Percentiles rank a stretch among this genome's conserved stretches.
phyloP scores from a whole-genome alignment of 2,329 filamentous ascomycete genomes.

The Neonectria neomacrospora region DNA sequence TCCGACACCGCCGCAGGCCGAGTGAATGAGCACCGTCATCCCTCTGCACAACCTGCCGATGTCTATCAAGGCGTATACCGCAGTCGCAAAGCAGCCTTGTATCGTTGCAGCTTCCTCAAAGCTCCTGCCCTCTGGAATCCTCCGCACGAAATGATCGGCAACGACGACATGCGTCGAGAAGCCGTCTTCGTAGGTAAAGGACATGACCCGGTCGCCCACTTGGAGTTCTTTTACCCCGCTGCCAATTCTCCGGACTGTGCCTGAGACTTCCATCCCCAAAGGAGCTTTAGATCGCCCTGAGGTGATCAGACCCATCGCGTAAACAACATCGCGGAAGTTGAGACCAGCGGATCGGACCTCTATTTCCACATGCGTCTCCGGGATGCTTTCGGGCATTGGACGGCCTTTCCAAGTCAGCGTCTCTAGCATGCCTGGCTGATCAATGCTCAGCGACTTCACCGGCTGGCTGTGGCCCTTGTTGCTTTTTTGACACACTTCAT shows the following conservation, averaged over 20 bases:
- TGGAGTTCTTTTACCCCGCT: slow-evolving; percentile 1
- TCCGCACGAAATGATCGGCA: slow-evolving; percentile 21
- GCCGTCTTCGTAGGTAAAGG: slow-evolving; percentile 9
- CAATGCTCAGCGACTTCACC: slow-evolving; percentile 11
- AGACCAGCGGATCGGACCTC: slow-evolving; percentile 13
- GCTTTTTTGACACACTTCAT: not conserved
- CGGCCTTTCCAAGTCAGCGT: slow-evolving; percentile 9
- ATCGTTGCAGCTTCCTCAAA: slow-evolving; percentile 50
- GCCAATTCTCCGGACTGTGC: slow-evolving; percentile 12
- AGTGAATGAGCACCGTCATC: slow-evolving; percentile 50
- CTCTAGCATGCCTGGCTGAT: slow-evolving; percentile 11
- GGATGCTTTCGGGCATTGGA: not conserved
- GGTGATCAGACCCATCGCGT: slow-evolving; percentile 18
- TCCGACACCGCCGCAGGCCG: slow-evolving; percentile 47
- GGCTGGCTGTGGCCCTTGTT: not conserved
- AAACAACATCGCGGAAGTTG: slow-evolving; percentile 25
- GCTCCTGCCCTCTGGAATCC: slow-evolving; percentile 50
- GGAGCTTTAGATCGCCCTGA: not conserved
- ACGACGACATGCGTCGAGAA: slow-evolving; percentile 23
- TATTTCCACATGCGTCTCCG: slow-evolving; percentile 4
- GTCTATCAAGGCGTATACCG: slow-evolving; percentile 33
- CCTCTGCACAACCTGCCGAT: slow-evolving; percentile 46
- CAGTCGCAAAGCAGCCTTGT: slow-evolving; percentile 49
- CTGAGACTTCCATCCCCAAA: slow-evolving; percentile 8
- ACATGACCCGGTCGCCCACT: slow-evolving; percentile 42